Base-by-base conservation (phyloP, 1,139 yeast species). In the Hanseniaspora uvarum region DNA sequence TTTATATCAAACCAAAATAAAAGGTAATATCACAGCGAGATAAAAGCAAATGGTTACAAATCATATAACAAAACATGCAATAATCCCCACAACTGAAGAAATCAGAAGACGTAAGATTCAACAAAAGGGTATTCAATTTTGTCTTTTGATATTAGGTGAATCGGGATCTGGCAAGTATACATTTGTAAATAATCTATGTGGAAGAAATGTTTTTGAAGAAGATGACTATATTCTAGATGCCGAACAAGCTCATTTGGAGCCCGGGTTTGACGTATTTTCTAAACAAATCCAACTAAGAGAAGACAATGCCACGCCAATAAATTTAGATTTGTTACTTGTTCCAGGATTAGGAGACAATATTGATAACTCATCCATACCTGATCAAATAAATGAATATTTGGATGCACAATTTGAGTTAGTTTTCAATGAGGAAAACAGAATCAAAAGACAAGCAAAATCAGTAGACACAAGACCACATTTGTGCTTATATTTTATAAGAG, bases 381-480 rank as follows among this genome's bases (percentile, higher is more conserved):
- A 57, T 14, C 77, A 78, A 57, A 73, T 83, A 31, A 70, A 70
- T 41, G 68, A 72, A 14, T 80, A 73, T 59, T 67, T 83, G 58
- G 81, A 80, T 62, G 67, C 68, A 34, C 80, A 80, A 59, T 81
- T 80, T 62, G 79, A 79, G 57, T 60, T 63, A 21, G 75, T 78
- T 36, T 70, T 82, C 52, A 72, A 72, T 30, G 86, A 82, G 61
- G 89, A 83, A 62, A 68, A 76, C 44, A 75, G 80, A 59, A 78
- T 82, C 47, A 71, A 76, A 58, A 72, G 88, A 63, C 75, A 76
- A 58, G 74, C 80, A 12, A 70, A 72, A 54, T 70, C 72, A 56
- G 72, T 70, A 55, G 88, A 83, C 64, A 74, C 75, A 23, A 68
- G 87, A 58, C 77, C 83, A 44, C 88, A 83, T 65, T 82, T 74